Conservation (phyloP, 306 rosid species). For the Glycine tomentella region DNA sequence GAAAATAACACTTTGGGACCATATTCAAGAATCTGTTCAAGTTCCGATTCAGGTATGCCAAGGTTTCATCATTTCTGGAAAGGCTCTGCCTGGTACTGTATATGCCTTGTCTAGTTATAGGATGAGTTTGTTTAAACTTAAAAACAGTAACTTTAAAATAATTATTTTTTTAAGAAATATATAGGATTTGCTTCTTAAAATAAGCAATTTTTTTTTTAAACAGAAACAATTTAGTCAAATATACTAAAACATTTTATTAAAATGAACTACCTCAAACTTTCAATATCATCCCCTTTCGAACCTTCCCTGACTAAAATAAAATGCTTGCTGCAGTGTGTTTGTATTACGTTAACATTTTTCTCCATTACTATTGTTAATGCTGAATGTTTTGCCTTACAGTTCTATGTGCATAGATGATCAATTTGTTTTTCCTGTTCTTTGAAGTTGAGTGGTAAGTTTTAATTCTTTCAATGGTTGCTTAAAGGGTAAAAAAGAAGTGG, state of each 20-base stretch:
- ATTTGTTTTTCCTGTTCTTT: background rate
- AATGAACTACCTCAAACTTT: background rate
- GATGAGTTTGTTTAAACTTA: no score
- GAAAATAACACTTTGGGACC: constrained; percentile 80
- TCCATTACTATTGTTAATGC: no score
- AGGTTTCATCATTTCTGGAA: constrained; percentile 7
- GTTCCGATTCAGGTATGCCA: constrained; percentile 61
- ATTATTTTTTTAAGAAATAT: no score
- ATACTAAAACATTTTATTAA: no score
- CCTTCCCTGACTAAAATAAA: no score
- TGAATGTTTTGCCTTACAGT: no score
- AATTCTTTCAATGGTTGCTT: constrained; percentile 14
- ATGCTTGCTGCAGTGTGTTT: constrained; percentile 18
- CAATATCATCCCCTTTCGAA: background rate
- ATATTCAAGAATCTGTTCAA: constrained; percentile 63
- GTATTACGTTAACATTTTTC: constrained; percentile 1
- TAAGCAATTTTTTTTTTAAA: no score
- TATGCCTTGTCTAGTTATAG: constrained; percentile 20
- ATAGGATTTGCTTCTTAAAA: no score
- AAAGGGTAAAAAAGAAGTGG: constrained; percentile 58
- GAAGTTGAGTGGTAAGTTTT: constrained; percentile 34
- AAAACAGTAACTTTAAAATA: no score
- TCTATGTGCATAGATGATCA: background rate
- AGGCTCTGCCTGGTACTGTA: background rate
- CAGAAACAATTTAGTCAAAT: no score